Conservation (phyloP, 164 flowering plant genomes). For the Paratinospora sagittata region DNA sequence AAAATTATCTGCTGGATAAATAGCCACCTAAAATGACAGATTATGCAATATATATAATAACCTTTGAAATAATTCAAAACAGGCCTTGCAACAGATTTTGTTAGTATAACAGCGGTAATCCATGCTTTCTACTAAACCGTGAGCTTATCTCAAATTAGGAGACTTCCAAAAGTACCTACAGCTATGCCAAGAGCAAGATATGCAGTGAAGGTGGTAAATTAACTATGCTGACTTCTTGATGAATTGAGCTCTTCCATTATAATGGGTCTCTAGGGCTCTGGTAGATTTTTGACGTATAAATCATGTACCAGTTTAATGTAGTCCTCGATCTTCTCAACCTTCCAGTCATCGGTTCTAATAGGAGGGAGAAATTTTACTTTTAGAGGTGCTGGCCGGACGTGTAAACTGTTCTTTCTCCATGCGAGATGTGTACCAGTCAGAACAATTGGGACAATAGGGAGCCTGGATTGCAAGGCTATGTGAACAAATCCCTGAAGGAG, state of each 20-base stretch:
- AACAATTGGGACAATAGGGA: constrained; percentile 52
- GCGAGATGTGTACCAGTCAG: constrained; percentile 48
- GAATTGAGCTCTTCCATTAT: constrained; percentile 2
- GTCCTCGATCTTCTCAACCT: constrained; percentile 31
- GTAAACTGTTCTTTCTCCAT: constrained; percentile 52
- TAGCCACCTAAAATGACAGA: not conserved
- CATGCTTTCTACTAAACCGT: not conserved
- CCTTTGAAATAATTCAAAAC: not conserved
- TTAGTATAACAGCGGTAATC: not conserved
- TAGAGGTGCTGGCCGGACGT: constrained; percentile 44
- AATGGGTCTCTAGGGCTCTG: constrained; percentile 41
- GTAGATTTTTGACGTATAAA: constrained; percentile 35
- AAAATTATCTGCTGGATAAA: not conserved
- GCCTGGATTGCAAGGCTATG: constrained; percentile 42
- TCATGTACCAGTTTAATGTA: constrained; percentile 37
- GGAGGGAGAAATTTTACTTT: constrained; percentile 49
- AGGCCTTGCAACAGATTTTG: not conserved
- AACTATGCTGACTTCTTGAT: constrained; percentile 5
- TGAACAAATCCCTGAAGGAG: constrained; percentile 48
- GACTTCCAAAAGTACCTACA: not conserved
- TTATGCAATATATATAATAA: not conserved
- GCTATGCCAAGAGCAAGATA: not conserved
- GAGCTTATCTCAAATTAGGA: not conserved
- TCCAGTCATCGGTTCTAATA: constrained; percentile 41
- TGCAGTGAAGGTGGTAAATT: constrained; percentile 7